These are phyloP conservation scores for Echium plantagineum DNA, from an alignment of 257 asterid species.

Conservation along the genomic window DNA sequence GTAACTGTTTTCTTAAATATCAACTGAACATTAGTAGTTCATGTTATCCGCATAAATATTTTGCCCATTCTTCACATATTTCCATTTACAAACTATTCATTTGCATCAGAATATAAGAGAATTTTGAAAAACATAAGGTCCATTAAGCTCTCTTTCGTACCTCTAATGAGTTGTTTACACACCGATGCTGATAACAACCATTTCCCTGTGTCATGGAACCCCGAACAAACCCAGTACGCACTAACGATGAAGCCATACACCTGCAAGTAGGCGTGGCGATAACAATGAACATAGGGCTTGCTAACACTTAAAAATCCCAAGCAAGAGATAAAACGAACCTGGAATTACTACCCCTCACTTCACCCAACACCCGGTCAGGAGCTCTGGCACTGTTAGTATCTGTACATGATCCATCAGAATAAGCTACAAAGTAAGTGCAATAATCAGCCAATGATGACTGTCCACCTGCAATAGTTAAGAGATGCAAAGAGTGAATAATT, in stretches of 20 bases:
- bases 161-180: slow-evolving; percentile 64
- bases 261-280: slow-evolving; percentile 20
- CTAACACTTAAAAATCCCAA: neutral
- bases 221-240: slow-evolving; percentile 83
- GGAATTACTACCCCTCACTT: slow-evolving; percentile 85
- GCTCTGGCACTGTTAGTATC: slow-evolving; percentile 91
- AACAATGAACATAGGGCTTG: slow-evolving; percentile 4
- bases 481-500: neutral
- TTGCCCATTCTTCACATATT: neutral
- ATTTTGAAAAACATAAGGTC: neutral
- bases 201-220: slow-evolving; percentile 87
- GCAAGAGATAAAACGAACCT: slow-evolving; percentile 32
- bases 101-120: neutral
- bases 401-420: slow-evolving; percentile 98
- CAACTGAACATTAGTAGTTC: neutral
- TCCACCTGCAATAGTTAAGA: slow-evolving; percentile 55
- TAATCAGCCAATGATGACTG: slow-evolving; percentile 98
- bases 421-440: slow-evolving; percentile 93
- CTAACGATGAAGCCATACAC: slow-evolving; percentile 89
- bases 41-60: neutral
- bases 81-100: no score
- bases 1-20: neutral
- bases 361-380: slow-evolving; percentile 97
- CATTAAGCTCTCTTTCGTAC: slow-evolving; percentile 26
- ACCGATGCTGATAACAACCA: slow-evolving; percentile 87